These are phyloP conservation scores for Arachis hypogaea DNA, from an alignment of 306 rosid species.

Conservation along the genomic window DNA sequence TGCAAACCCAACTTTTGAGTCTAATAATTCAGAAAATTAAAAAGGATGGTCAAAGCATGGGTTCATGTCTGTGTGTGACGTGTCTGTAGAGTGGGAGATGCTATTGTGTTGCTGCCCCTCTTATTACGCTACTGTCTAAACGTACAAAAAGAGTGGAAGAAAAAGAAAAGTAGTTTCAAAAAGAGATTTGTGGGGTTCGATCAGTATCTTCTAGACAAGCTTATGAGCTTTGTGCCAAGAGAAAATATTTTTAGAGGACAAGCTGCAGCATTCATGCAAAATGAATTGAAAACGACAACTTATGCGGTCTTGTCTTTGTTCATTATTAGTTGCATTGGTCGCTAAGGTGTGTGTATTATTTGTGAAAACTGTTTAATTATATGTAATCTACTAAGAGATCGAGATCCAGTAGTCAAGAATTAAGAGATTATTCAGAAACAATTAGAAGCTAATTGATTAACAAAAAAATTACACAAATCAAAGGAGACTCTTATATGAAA, in stretches of 20 bases:
- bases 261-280: slow-evolving; percentile 26
- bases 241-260: slow-evolving; percentile 45
- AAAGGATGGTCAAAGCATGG: slow-evolving; percentile 29
- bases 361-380: too few relatives aligned
- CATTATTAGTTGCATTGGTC: slow-evolving; percentile 11
- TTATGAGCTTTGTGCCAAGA: slow-evolving; percentile 36
- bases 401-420: too few relatives aligned
- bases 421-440: too few relatives aligned
- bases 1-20: slow-evolving; percentile 29
- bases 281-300: slow-evolving; percentile 40
- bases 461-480: too few relatives aligned
- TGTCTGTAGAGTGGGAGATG: slow-evolving; percentile 34
- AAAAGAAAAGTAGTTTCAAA: background rate
- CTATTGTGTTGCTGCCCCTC: slow-evolving; percentile 34
- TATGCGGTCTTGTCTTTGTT: slow-evolving; percentile 19
- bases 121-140: too few relatives aligned
- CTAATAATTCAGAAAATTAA: slow-evolving; percentile 37
- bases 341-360: background rate
- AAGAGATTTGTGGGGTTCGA: slow-evolving; percentile 62
- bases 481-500: too few relatives aligned
- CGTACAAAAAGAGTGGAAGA: slow-evolving; percentile 40
- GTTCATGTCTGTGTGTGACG: slow-evolving; percentile 35
- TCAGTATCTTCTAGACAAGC: slow-evolving; percentile 31
- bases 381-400: too few relatives aligned
- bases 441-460: too few relatives aligned